These are phyloP conservation scores for Hura crepitans DNA, from an alignment of 441 rosid genomes.

Conservation along the genomic window DNA sequence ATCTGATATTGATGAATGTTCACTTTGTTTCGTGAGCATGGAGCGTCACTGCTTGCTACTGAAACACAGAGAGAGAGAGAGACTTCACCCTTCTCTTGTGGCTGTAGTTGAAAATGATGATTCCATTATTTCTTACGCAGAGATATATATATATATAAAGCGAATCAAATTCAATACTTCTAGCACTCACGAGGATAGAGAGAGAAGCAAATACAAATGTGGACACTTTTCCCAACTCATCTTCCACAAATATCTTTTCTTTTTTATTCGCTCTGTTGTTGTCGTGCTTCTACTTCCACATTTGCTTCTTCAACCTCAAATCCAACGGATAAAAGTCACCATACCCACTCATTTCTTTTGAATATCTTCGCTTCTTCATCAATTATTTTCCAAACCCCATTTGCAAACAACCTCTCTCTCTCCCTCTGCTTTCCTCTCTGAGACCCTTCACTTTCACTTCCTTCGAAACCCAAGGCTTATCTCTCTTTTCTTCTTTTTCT, in stretches of 20 bases:
- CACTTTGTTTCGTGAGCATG: constrained; percentile 18
- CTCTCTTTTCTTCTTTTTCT: background rate
- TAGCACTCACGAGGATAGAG: background rate
- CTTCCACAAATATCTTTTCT: constrained; percentile 8
- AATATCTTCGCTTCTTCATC: too few relatives aligned
- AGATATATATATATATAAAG: too few relatives aligned
- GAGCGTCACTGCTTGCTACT: background rate
- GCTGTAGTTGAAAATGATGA: background rate
- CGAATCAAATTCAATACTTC: background rate
- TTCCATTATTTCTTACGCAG: constrained; percentile 11
- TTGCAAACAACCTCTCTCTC: constrained; percentile 8
- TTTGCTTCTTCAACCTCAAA: background rate
- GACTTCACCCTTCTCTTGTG: background rate
- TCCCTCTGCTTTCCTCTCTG: background rate
- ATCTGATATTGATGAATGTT: constrained; percentile 11
- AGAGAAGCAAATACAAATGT: background rate
- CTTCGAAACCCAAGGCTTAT: too few relatives aligned
- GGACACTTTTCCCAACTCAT: constrained; percentile 20
- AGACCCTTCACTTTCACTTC: background rate
- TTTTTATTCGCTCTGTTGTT: background rate
- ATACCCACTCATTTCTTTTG: constrained; percentile 17
- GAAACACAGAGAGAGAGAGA: background rate
- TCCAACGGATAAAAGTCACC: constrained; percentile 13
- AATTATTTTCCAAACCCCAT: background rate
- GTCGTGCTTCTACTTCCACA: background rate